These are phyloP conservation scores for Eucalyptus brandiana DNA, from an alignment of 345 rosid species.

Conservation along the genomic window DNA sequence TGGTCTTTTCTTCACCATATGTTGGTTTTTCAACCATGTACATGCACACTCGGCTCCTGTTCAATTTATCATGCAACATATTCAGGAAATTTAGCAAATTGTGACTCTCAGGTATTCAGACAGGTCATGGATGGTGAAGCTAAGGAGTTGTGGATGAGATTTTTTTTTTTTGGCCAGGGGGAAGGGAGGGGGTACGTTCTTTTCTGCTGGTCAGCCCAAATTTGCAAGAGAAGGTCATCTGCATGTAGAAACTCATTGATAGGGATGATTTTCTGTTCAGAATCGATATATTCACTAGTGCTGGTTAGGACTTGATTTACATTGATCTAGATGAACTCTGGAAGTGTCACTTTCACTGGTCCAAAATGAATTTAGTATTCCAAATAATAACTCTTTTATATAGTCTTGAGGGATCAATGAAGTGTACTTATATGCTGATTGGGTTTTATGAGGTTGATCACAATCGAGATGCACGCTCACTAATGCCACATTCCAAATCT, in stretches of 20 bases:
- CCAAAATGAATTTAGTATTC: neutral
- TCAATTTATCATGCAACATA: too few relatives aligned
- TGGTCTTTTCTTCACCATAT: too few relatives aligned
- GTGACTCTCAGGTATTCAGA: too few relatives aligned
- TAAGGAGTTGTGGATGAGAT: too few relatives aligned
- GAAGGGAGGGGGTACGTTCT: neutral
- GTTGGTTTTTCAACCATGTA: too few relatives aligned
- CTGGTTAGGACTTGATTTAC: neutral
- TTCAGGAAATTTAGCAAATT: too few relatives aligned
- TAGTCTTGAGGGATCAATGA: neutral
- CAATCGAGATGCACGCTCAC: neutral
- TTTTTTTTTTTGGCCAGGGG: too few relatives aligned
- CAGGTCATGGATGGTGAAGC: too few relatives aligned
- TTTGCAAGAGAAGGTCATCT: neutral
- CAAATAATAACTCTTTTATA: neutral
- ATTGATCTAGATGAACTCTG: neutral
- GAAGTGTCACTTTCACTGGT: neutral
- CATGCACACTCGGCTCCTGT: too few relatives aligned
- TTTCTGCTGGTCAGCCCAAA: neutral
- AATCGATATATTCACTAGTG: neutral
- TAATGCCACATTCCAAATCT: neutral
- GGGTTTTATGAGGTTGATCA: neutral
- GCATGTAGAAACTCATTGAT: too few relatives aligned
- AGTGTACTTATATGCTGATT: neutral
- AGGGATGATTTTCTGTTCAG: neutral